Evolutionary conservation across 768 basidiomycete genomes (phyloP).

Genomic region (Clavulina sp.): DNA sequence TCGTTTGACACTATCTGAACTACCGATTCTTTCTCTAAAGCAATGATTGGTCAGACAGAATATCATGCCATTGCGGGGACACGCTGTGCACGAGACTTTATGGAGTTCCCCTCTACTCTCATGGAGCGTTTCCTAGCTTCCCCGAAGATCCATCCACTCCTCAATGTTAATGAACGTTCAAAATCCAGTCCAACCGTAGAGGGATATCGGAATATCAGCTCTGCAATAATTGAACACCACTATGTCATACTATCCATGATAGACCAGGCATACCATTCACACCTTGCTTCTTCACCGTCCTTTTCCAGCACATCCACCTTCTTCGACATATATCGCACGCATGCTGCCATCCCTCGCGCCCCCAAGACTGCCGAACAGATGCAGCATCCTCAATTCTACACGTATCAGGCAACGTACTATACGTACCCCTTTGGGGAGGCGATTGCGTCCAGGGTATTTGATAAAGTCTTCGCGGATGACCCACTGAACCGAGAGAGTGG

Average conservation of each 20-base stretch:
- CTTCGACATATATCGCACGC: conserved; percentile 39
- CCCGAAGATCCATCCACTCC: conserved; percentile 62
- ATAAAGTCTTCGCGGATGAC: conserved; percentile 45
- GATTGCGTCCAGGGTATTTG: conserved; percentile 86
- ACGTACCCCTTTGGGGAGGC: conserved; percentile 93
- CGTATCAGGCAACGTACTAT: conserved; percentile 96
- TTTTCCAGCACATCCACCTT: conserved; percentile 64
- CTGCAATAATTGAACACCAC: conserved; percentile 64
- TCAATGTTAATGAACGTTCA: no score
- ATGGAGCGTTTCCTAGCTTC: conserved; percentile 97
- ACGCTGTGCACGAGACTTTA: conserved; percentile 93
- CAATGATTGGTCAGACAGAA: conserved; percentile 94
- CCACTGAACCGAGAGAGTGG: conserved; percentile 59
- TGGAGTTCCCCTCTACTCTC: conserved; percentile 90
- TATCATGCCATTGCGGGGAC: conserved; percentile 97
- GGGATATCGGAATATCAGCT: conserved; percentile 3
- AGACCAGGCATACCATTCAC: conserved; percentile 83
- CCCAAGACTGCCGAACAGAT: conserved; percentile 83
- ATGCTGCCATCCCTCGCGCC: conserved; percentile 71
- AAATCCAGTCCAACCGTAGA: background rate
- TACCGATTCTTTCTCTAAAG: conserved; percentile 28
- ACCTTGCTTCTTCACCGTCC: conserved; percentile 29
- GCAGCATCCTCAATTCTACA: conserved; percentile 86
- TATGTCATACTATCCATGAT: conserved; percentile 79
- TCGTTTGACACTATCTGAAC: conserved; percentile 1